Evolutionary conservation across 108 stramenopile genomes (phyloP).

Genomic region (Fragilariopsis cylindrus): DNA sequence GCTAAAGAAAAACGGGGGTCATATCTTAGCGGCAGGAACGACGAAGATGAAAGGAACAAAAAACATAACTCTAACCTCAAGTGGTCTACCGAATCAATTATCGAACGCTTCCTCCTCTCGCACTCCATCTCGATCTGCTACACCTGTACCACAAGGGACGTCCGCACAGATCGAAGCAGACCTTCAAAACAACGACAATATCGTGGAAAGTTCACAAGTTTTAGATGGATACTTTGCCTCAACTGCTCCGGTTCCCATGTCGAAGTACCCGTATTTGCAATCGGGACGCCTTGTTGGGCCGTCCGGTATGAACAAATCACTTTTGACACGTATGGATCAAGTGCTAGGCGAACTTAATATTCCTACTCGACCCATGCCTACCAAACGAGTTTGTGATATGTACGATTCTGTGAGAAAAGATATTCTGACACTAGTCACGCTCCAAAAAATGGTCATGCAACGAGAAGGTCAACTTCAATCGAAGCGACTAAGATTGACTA

Average conservation of each 20-base stretch:
- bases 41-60: neutral
- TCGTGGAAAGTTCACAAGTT: conserved; percentile 26
- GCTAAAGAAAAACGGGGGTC: conserved; percentile 76
- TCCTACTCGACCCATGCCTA: conserved; percentile 60
- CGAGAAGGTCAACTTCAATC: conserved; percentile 71
- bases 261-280: conserved; percentile 84
- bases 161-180: neutral
- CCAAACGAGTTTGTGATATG: conserved; percentile 86
- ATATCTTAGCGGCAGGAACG: conserved; percentile 52
- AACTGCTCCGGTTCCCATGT: conserved; percentile 76
- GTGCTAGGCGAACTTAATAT: conserved; percentile 71
- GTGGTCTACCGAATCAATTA: neutral
- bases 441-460: conserved; percentile 75
- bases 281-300: conserved; percentile 82
- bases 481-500: conserved; percentile 51
- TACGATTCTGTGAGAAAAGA: conserved; percentile 85
- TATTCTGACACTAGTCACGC: conserved; percentile 69
- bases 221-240: conserved; percentile 52
- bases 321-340: conserved; percentile 78
- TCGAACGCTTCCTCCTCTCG: conserved; percentile 39
- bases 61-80: neutral
- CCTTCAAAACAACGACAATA: conserved; percentile 7
- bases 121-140: conserved; percentile 35
- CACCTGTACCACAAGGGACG: conserved; percentile 31
- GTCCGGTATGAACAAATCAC: conserved; percentile 65